Evolutionary conservation across 2,329 filamentous ascomycete species (phyloP).

Genomic region (Arthrocladium fulminans): DNA sequence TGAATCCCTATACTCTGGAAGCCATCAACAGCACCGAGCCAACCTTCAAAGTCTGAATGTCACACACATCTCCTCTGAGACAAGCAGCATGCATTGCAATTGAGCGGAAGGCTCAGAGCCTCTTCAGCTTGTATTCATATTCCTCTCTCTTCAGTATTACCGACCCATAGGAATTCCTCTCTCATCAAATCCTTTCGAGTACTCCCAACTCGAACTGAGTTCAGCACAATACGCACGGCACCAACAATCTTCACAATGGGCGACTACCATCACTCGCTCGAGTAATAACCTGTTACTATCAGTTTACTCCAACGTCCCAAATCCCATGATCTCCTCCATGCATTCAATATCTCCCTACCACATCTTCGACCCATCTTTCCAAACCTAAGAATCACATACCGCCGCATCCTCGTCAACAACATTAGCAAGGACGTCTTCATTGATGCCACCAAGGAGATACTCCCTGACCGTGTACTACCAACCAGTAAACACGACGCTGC

Average conservation of each 20-base stretch:
- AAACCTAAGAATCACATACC: conserved; percentile 12
- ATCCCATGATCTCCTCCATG: conserved; percentile 7
- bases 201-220: too few species aligned
- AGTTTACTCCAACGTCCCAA: conserved; percentile 12
- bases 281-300: conserved; percentile 11
- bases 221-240: too few species aligned
- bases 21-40: background rate
- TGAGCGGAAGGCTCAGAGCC: too few species aligned
- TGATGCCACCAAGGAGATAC: conserved; percentile 10
- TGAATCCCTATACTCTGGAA: background rate
- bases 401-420: conserved; percentile 10
- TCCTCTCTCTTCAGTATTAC: too few species aligned
- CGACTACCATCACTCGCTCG: background rate
- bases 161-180: too few species aligned
- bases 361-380: conserved; percentile 10
- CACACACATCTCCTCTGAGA: background rate
- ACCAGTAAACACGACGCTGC: conserved; percentile 11
- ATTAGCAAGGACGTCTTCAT: conserved; percentile 13
- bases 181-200: too few species aligned
- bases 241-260: conserved; percentile 4
- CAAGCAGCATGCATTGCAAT: background rate
- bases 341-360: conserved; percentile 9
- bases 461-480: conserved; percentile 9
- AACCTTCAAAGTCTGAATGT: conserved; percentile 3
- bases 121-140: too few species aligned